These are phyloP conservation scores for Sporothrix mexicana DNA, from an alignment of 2,329 filamentous ascomycete genomes.

Conservation along the genomic window DNA sequence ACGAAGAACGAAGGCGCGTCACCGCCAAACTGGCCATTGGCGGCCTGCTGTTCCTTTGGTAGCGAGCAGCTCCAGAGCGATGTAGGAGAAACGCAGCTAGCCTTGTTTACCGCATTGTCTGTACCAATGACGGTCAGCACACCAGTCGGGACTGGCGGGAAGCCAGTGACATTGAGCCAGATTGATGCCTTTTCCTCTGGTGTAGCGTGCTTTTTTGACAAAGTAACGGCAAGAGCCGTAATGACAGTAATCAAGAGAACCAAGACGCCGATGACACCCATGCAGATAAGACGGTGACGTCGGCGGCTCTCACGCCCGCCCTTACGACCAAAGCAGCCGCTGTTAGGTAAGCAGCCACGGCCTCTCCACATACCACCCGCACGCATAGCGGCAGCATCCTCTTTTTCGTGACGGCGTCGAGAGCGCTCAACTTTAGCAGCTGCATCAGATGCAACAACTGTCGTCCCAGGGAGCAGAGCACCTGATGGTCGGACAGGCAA, in stretches of 20 bases:
- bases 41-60: slow-evolving; percentile 75
- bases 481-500: slow-evolving; percentile 55
- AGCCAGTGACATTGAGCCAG: slow-evolving; percentile 86
- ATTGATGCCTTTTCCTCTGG: slow-evolving; percentile 47
- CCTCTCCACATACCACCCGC: slow-evolving; percentile 69
- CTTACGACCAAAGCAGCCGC: slow-evolving; percentile 68
- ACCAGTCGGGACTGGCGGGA: slow-evolving; percentile 85
- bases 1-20: slow-evolving; percentile 80
- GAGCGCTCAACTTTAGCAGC: slow-evolving; percentile 55
- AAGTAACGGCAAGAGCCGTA: slow-evolving; percentile 62
- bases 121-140: slow-evolving; percentile 78
- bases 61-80: slow-evolving; percentile 87
- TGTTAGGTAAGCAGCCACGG: slow-evolving; percentile 65
- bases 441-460: slow-evolving; percentile 47
- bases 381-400: slow-evolving; percentile 65
- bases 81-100: slow-evolving; percentile 72
- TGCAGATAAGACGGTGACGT: slow-evolving; percentile 62
- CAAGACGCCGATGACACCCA: slow-evolving; percentile 57
- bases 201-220: slow-evolving; percentile 53
- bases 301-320: slow-evolving; percentile 70
- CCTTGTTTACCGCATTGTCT: slow-evolving; percentile 66
- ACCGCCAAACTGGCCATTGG: slow-evolving; percentile 65
- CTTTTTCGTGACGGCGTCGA: slow-evolving; percentile 66
- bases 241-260: slow-evolving; percentile 62
- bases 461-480: slow-evolving; percentile 49